Conservation (phyloP, 139 green algal species). For the Pycnococcus provasolii region DNA sequence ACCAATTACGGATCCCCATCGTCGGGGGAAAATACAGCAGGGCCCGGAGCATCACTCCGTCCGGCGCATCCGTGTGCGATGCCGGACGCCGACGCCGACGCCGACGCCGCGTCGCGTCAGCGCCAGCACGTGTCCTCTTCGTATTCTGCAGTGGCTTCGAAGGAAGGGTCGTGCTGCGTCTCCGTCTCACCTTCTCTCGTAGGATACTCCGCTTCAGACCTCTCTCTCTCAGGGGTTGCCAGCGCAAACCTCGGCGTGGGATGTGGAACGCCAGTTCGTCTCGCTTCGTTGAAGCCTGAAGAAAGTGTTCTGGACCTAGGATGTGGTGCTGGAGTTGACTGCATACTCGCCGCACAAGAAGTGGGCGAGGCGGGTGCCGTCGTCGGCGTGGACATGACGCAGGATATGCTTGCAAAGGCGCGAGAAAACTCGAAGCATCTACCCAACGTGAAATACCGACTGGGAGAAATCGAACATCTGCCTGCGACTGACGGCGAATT, state of each 20-base stretch:
- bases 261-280: constrained; percentile 3
- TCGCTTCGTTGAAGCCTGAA: neutral
- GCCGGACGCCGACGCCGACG: too few species aligned
- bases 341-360: neutral
- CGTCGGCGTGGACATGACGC: constrained; percentile 11
- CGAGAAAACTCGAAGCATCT: neutral
- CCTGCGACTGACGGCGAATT: neutral
- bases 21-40: too few species aligned
- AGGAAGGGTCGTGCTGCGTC: too few species aligned
- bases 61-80: too few species aligned
- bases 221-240: neutral
- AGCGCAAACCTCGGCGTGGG: constrained; percentile 7
- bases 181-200: neutral
- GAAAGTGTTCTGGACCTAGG: constrained; percentile 16
- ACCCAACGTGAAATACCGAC: neutral
- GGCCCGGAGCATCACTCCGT: too few species aligned
- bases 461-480: constrained; percentile 5
- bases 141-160: too few species aligned
- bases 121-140: too few species aligned
- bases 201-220: neutral
- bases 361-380: neutral
- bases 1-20: too few species aligned
- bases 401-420: constrained; percentile 1
- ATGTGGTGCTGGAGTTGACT: constrained; percentile 8
- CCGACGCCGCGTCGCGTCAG: too few species aligned